phyloP scores from a whole-genome alignment of 2,329 filamentous ascomycete species.

The Talaromyces albobiverticillius region DNA sequence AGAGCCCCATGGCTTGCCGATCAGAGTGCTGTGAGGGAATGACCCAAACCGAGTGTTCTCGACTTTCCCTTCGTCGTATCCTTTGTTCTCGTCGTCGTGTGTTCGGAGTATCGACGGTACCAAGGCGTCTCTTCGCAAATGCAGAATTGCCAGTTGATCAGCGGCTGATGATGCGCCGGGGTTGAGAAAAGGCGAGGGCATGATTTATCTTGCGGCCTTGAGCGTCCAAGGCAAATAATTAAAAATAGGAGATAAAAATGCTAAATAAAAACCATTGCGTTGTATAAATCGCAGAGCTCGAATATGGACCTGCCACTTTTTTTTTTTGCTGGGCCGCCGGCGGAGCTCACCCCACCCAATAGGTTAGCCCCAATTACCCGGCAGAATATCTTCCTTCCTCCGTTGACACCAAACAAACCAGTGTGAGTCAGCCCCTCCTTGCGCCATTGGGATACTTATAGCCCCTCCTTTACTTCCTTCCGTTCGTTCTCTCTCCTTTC shows the following conservation, averaged over 20 bases:
- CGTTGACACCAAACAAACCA: too few species aligned
- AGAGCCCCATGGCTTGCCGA: slow-evolving; percentile 82
- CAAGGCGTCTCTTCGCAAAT: slow-evolving; percentile 83
- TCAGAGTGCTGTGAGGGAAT: slow-evolving; percentile 74
- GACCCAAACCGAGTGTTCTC: slow-evolving; percentile 94
- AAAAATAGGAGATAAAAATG: not conserved
- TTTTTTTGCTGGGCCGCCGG: not conserved
- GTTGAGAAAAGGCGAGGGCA: slow-evolving; percentile 74
- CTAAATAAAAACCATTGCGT: too few species aligned
- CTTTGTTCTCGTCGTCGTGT: slow-evolving; percentile 61
- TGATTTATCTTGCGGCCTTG: slow-evolving; percentile 18
- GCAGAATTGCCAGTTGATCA: slow-evolving; percentile 74
- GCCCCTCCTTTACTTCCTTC: not conserved
- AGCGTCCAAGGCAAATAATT: not conserved
- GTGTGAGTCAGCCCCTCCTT: too few species aligned
- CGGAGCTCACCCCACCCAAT: slow-evolving; percentile 6
- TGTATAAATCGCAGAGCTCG: too few species aligned
- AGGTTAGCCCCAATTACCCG: not conserved
- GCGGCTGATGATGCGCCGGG: slow-evolving; percentile 61
- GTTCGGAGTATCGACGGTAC: slow-evolving; percentile 69
- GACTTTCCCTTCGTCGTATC: slow-evolving; percentile 72
- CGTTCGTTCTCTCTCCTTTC: not conserved
- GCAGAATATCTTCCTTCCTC: not conserved
- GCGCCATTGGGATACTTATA: too few species aligned
- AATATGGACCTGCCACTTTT: too few species aligned